Evolutionary conservation across 202 grass and related monocot genomes (phyloP), one percentile per base, ranked within the genome.

Genomic region (Carex arenaria): DNA sequence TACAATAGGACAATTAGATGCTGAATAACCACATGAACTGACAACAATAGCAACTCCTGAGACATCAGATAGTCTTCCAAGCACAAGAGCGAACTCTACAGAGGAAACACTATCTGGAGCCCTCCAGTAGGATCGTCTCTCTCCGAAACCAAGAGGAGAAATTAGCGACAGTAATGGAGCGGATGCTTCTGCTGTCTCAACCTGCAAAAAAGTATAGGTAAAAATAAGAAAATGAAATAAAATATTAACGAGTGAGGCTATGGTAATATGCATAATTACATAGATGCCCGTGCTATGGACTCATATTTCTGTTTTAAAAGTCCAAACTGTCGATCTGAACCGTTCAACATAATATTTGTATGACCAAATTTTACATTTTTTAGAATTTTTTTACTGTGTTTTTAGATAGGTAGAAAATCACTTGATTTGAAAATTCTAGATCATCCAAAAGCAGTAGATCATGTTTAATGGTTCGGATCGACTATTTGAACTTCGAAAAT

Each of bases 61-160:
- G 82, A 98, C 91, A 93, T 98, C 96, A 80, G 96, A 98, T 88
- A 93, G 72, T 87, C 93, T 76, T 79, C 85, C 89, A 93, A 98
- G 93, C 87, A 98, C 93, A 93, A 98, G 80, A 10, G 89, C 88
- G 63, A 98, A 93, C 85, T 98, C 93, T 51, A 92, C 88, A 72
- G 89, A 90, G 80, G 88, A 89, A 72, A 72, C 72, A 36, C 78
- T 77, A 69, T 30, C 67, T 70, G 88, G 91, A 89, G 93, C 92
- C 91, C 88, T 98, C 96, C 96, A 98, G 85, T 98, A 98, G 82
- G 86, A 86, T 22, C 82, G 78, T 52, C 72, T 65, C 61, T 89
- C 88, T 83, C 93, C 96, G 72, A 82, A 68, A 86, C 89, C 88
- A 95, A 98, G 72, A 66, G 96, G 93, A 79, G 86, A 87, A 80